Evolutionary conservation across 73 alveolate species (phyloP), one percentile per base, ranked within the genome.

Genomic region (Paramecium octaurelia): DNA sequence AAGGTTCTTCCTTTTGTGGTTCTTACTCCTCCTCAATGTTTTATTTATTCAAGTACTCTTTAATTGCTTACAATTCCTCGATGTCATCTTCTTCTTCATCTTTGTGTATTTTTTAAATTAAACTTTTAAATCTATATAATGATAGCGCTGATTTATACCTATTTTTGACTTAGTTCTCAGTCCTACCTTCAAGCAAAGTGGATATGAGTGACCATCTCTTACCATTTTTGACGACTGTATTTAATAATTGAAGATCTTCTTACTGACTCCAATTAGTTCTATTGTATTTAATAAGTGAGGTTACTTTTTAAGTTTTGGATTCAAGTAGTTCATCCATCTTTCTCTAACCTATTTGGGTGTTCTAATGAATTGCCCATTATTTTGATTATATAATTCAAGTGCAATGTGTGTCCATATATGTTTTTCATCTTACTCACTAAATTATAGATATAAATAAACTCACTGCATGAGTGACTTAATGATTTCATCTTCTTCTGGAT

Each of bases 91-190:
- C 91, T 31, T 80, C 91, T 44, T 80, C 91, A 23, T 80, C 91
- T 48, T 80, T 80, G 14, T 80, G 48, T 40, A 80, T 80, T 46
- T 80, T 80, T 6, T 80, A 64, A 48, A 80, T 80, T 46, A 80
- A 80, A 80, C 91, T 80, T 48, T 80, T 80, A 29, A 80, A 80
- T 80, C 91, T 80, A 42, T 20, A 16, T 2, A 0, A 29, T 29
- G 38, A 10, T 44, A 12, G 38, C 11, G 23, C 46, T 14, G 31
- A 64, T 6, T 23, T 8, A 21, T 94, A 97, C 89, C 97, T 93
- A 84, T 97, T 97, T 86, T 97, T 97, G 8, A 97, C 96, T 35
- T 96, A 93, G 87, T 96, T 97, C 88, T 97, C 99, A 43, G 99
- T 97, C 58, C 99, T 89, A 21, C 98, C 98, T n/a, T 93, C 95